Evolutionary conservation across 139 green algal species (phyloP), one percentile per base, ranked within the genome.

Genomic region (Chlamydomonas eustigma): DNA sequence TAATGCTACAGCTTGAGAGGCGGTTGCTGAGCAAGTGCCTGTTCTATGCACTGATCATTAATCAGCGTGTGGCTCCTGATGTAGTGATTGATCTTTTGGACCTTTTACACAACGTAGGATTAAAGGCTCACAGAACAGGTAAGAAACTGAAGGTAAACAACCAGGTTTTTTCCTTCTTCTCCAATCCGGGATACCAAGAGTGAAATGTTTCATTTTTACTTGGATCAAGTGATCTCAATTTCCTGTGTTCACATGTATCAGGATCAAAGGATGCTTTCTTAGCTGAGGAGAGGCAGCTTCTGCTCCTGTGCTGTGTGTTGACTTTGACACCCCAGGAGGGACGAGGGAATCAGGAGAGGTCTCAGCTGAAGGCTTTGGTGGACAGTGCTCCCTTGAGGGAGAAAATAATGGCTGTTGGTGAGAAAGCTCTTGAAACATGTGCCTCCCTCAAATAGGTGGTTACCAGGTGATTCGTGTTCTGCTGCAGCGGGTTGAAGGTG

Each of bases 21-120:
- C 32, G 58, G 25, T 28, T 37, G 25, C 58, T 37, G 25, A 70
- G 64, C 36, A 84, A 90, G 50, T 91, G 86, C 71, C 83, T 94
- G 67, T 80, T 91, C 33, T 91, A 91, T 37, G 78, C 74, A 4
- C 75, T 82, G 52, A 63, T 84, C 22, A 84, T 92, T 0, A 75
- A 80, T 30, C 85, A 83, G 73, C 79, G 81, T 0, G 50, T 78
- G 30, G 37, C 80, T 2, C 51, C 85, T 1, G 73, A 37, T 1
- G 80, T 90, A 37, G 78, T 91, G 30, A 64, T 3, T 0, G 76
- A 78, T 31, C 64, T 94, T 33, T 28, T 88, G 31, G 83, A 86
- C 37, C 71, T 92, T 74, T 51, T 89, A 4, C 24, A 37, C 33
- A 39, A n/a, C 67, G 44, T 33, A 12, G 18, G 12, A 18, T 28